Base-by-base conservation (phyloP, 2,329 filamentous ascomycete genomes). In the Beauveria caledonica region DNA sequence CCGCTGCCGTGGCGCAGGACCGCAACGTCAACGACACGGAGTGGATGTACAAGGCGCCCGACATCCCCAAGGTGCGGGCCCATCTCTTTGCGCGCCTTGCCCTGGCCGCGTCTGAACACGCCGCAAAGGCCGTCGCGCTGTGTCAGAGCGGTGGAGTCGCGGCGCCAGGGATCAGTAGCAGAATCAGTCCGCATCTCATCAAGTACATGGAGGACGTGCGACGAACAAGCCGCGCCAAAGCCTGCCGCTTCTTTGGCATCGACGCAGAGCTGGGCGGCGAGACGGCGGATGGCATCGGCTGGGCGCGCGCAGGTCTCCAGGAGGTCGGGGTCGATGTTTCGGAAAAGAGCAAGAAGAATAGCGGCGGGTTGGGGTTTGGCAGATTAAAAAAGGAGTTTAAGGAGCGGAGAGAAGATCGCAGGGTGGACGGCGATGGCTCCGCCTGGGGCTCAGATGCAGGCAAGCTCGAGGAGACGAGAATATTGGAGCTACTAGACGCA, bases 11-110 rank as follows among this genome's bases (percentile, higher is more conserved):
- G 2, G 86, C 91, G 1, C 90, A 96, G 68, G 85, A 87, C 60
- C 83, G 92, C 52, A 95, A 96, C 69, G 84, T 87, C 58, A 86
- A 87, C 66, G 91, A 92, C 72, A 91, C 84, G 63, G 93, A 97
- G 66, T 99, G 93, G 93, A 97, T 97, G 92, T 95, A 94, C 72
- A 90, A 89, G 68, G 84, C 91, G 0, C 91, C 93, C 0, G 86
- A 91, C 55, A 90, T 97, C 53, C 89, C 92, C 33, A 92, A 93
- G 70, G 92, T 96, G 19, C 86, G 93, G 51, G 91, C 91, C 9
- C 87, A 95, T 68, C 79, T 99, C 1, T 95, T 95, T 69, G 92
- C 92, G 1, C 82, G 93, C 1, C 78, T 97, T 8, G 97, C 92
- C 70, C 81, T 97, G 11, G 90, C 92, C 0, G 90, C 92, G 0